Evolutionary conservation across 305 asterid genomes (phyloP), one percentile per base, ranked within the genome.

Genomic region (Fraxinus paxiana): DNA sequence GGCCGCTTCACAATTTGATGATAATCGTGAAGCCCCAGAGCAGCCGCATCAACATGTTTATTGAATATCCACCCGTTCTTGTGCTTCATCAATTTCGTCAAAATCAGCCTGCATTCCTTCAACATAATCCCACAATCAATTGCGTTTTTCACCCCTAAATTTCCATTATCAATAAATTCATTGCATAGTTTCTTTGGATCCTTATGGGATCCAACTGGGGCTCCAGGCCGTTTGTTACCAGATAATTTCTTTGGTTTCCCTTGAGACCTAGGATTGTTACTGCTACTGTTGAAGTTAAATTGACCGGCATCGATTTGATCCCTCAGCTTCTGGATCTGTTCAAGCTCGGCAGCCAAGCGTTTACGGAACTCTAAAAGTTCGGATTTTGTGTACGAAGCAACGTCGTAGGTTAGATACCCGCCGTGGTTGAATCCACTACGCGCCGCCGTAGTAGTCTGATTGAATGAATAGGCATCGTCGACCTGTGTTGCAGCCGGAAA

Each of bases 401-500:
- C 84, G 41, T 87, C 84, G 82, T 85, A 87, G 41, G 91, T 87
- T 59, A 90, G 6, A 80, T 88, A 91, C 22, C 90, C 86, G 22
- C 95, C 97, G 2, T 76, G 87, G 83, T 87, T 86, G 38, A 78
- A 84, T 6, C 91, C 90, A 86, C 79, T 84, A 17, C 91, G 90
- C 78, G 82, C 82, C 69, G 1, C 9, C 43, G 90, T 80, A 33
- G 91, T 80, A 28, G 91, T 84, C 87, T 94, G 98, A 79, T 92
- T 92, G 86, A 88, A 95, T 3, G 99, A 95, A 83, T 95, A 94
- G 5, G 97, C 98, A 33, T 95, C 99, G 63, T 95, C 99, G 1
- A 0, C 87, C 91, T 90, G 99, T 59, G 94, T 90, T 6, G 90
- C 92, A 75, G 86, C 96, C 5, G 92, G 91, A 10, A 87, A 89